Evolutionary conservation across 139 green algal genomes (phyloP).

Genomic region (Parachlorella kessleri): DNA sequence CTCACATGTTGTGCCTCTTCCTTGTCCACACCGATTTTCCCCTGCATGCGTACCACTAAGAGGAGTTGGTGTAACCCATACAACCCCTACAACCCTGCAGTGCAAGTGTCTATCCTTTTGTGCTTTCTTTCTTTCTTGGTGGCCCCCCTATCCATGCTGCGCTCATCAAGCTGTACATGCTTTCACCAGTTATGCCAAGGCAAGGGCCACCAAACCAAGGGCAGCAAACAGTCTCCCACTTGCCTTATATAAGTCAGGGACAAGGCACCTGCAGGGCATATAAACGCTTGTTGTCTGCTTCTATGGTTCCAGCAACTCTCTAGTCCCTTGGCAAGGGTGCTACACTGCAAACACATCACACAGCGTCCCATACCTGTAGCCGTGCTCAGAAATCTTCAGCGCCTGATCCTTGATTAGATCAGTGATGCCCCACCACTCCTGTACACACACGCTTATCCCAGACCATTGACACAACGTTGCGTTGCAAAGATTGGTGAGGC

Average conservation of each 20-base stretch:
- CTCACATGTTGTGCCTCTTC: slow-evolving; percentile 71
- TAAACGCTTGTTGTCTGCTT: slow-evolving; percentile 3
- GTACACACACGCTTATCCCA: background rate
- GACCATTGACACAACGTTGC: background rate
- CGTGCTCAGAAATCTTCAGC: slow-evolving; percentile 1
- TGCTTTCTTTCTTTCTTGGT: no score
- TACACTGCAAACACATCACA: background rate
- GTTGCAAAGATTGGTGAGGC: background rate
- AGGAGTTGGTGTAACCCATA: no score
- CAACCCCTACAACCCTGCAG: no score
- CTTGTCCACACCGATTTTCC: slow-evolving; percentile 67
- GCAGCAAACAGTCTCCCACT: no score
- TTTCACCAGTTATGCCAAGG: no score
- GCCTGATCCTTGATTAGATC: background rate
- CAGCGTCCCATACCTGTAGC: slow-evolving; percentile 1
- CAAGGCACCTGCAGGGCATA: slow-evolving; percentile 21
- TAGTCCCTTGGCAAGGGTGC: background rate
- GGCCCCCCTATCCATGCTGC: no score
- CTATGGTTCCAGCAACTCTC: background rate
- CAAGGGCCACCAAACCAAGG: no score
- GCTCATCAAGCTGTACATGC: no score
- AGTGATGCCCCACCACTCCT: slow-evolving; percentile 44
- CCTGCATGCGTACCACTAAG: no score
- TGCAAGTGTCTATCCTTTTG: no score
- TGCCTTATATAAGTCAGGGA: slow-evolving; percentile 81